Evolutionary conservation across 2,329 filamentous ascomycete species (phyloP).

Genomic region (Sphaceloma murrayae): DNA sequence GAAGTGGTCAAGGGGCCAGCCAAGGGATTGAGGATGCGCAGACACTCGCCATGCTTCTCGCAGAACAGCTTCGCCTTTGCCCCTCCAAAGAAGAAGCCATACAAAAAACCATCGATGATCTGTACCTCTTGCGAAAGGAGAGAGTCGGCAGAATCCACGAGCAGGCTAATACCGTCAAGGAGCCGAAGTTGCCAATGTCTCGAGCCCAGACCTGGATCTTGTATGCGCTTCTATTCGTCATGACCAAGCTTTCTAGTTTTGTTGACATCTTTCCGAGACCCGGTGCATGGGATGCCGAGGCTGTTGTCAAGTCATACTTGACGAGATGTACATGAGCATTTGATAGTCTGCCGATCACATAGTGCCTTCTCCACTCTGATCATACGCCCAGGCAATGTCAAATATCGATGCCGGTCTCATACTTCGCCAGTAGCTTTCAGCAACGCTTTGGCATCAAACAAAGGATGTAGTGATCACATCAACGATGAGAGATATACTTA

Average conservation of each 20-base stretch:
- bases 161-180: constrained; percentile 7
- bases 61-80: neutral
- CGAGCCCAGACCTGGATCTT: neutral
- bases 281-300: neutral
- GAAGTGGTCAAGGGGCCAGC: constrained; percentile 46
- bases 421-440: no score
- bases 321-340: neutral
- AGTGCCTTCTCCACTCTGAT: no score
- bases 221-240: constrained; percentile 11
- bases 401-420: no score
- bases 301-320: constrained; percentile 1
- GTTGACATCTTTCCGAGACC: constrained; percentile 7
- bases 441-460: no score
- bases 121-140: constrained; percentile 11
- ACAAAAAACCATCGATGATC: neutral
- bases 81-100: neutral
- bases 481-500: no score
- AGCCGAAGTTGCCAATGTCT: constrained; percentile 5
- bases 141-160: constrained; percentile 5
- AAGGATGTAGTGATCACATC: no score
- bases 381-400: no score
- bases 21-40: constrained; percentile 49
- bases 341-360: no score
- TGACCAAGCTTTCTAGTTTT: constrained; percentile 11
- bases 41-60: constrained; percentile 35